Base-by-base conservation (phyloP, 2,329 filamentous ascomycete genomes). In the Trichoderma hamatum region DNA sequence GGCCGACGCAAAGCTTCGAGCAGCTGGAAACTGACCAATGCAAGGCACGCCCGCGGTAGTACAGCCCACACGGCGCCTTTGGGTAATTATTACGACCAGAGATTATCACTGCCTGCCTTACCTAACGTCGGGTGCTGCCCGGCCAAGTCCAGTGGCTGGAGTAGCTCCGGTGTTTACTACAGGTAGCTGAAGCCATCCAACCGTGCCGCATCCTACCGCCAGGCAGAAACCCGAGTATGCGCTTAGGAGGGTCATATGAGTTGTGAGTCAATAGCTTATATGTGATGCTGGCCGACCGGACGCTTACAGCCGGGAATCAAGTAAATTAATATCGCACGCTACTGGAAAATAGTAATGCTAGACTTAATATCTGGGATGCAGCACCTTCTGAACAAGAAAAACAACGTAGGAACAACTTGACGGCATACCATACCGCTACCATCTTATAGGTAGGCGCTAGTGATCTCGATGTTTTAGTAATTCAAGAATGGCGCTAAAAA, bases 1-100 rank as follows among this genome's bases (percentile, higher is more conserved):
- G 30, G 52, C 52, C 36, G 36, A 21, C 43, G 32, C 21, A 55
- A 34, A 34, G 49, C 30, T 52, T 21, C n/a, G 51, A 30, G 36
- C 52, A 58, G n/a, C 28, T 58, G 54, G 14, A 51, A 26, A 43
- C 63, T 66, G 63, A 24, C 63, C 54, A 46, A 36, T 59, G 36
- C 36, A 39, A 43, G 56, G 30, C 56, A 43, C 56, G 24, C 30
- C 21, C 10, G 51, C 21, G 34, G 62, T 65, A 21, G 63, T 58
- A 58, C 63, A 58, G 54, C 63, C 63, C 63, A 66, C 63, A 58
- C 34, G 52, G 26, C 55, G 34, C 34, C 55, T 52, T 66, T 66
- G 62, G 62, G 51, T 26, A 46, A 52, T 26, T 28, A 66, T 39
- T 56, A 36, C 32, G 13, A 49, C 46, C 21, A 24, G 26, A 6